Evolutionary conservation across 1,139 yeast species (phyloP).

Genomic region (Candida tunisiensis): DNA sequence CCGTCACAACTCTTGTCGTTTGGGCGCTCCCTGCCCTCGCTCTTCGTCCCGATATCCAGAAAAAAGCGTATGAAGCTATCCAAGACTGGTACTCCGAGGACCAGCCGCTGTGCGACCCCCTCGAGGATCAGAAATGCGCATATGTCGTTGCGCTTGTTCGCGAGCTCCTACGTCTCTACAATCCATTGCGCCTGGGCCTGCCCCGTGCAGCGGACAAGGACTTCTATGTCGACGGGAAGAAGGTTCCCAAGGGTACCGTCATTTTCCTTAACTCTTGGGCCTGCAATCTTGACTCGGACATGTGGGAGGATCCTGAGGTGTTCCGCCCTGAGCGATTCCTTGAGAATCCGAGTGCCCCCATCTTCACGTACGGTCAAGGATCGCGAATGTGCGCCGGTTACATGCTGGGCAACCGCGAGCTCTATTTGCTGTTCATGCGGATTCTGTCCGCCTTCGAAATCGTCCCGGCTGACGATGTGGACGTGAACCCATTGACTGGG

Average conservation of each 20-base stretch:
- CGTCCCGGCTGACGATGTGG: slow-evolving; percentile 9
- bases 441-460: slow-evolving; percentile 13
- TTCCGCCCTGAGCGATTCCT: slow-evolving; percentile 45
- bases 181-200: slow-evolving; percentile 47
- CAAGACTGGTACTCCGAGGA: slow-evolving; percentile 17
- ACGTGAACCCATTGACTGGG: slow-evolving; percentile 11
- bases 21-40: slow-evolving; percentile 44
- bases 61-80: slow-evolving; percentile 24
- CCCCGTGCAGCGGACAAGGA: slow-evolving; percentile 41
- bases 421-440: slow-evolving; percentile 28
- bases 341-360: slow-evolving; percentile 13
- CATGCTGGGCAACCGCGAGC: slow-evolving; percentile 37
- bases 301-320: slow-evolving; percentile 27
- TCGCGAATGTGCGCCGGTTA: slow-evolving; percentile 49
- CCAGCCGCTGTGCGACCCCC: slow-evolving; percentile 30
- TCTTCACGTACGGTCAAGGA: slow-evolving; percentile 37
- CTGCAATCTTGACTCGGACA: slow-evolving; percentile 42
- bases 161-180: slow-evolving; percentile 43
- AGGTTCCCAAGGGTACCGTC: slow-evolving; percentile 37
- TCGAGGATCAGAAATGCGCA: slow-evolving; percentile 23
- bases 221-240: slow-evolving; percentile 21
- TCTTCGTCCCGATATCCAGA: slow-evolving; percentile 29
- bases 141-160: slow-evolving; percentile 39
- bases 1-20: slow-evolving; percentile 45
- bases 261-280: slow-evolving; percentile 52